A percentile compares a stretch with the other conserved stretches of the same genome.
Conservation (phyloP, 176 grass and related monocot genomes). For the Juncus inflexus region DNA sequence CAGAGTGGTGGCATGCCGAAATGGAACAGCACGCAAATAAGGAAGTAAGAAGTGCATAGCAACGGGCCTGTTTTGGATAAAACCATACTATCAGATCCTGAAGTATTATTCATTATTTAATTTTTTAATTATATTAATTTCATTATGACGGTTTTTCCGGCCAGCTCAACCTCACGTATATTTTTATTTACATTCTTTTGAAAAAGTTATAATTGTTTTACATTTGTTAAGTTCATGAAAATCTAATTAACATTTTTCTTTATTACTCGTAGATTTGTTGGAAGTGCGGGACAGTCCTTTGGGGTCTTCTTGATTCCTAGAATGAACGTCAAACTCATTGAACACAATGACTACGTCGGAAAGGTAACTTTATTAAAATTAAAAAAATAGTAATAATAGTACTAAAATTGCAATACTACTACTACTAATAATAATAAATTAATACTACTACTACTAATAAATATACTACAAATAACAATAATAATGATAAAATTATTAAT, state of each 20-base stretch:
- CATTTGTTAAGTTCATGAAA: conserved; percentile 13
- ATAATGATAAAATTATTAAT: too few relatives aligned
- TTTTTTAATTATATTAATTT: conserved; percentile 22
- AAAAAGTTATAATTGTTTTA: too few relatives aligned
- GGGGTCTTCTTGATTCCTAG: conserved; percentile 93
- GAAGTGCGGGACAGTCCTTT: conserved; percentile 98
- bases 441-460: too few relatives aligned
- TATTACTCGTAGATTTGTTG: conserved; percentile 65
- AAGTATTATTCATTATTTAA: conserved; percentile 37
- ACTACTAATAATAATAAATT: too few relatives aligned
- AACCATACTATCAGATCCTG: conserved; percentile 72
- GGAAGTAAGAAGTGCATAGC: conserved; percentile 85
- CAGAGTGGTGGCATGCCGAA: conserved; percentile 72
- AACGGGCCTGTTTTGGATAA: conserved; percentile 97
- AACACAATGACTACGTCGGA: conserved; percentile 96
- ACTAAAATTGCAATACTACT: too few relatives aligned
- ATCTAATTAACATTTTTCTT: conserved; percentile 5
- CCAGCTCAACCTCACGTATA: conserved; percentile 84
- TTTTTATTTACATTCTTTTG: conserved; percentile 16
- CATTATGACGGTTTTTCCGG: conserved; percentile 89
- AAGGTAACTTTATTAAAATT: conserved; percentile 65
- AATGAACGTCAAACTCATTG: conserved; percentile 83
- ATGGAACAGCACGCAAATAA: conserved; percentile 94
- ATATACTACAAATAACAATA: too few relatives aligned
- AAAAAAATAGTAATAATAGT: too few relatives aligned